Conservation (phyloP, 306 rosid genomes). For the Trifolium pratense region DNA sequence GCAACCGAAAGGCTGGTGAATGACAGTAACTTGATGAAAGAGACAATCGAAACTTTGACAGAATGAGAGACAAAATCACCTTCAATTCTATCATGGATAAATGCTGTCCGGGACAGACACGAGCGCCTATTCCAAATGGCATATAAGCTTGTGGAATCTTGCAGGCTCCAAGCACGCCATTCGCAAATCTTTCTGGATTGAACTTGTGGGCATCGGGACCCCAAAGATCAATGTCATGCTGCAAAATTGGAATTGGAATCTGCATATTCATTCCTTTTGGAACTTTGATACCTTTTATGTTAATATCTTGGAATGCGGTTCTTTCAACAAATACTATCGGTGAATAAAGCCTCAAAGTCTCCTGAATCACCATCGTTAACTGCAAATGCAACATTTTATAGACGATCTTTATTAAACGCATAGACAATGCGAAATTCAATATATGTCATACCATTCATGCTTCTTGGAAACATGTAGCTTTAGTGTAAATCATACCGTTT, state of each 20-base stretch:
- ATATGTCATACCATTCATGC: too few species aligned
- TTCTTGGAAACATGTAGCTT: too few species aligned
- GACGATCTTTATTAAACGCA: not conserved
- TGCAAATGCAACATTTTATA: not conserved
- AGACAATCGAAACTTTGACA: constrained; percentile 42
- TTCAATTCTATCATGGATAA: constrained; percentile 64
- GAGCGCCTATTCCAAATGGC: constrained; percentile 68
- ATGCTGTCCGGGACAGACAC: constrained; percentile 62
- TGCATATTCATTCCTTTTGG: constrained; percentile 68
- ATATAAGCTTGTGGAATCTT: constrained; percentile 58
- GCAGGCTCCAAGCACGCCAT: constrained; percentile 59
- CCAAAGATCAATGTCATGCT: constrained; percentile 56
- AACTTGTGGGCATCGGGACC: constrained; percentile 62
- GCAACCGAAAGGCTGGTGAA: constrained; percentile 45
- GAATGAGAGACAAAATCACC: constrained; percentile 50
- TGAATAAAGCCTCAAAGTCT: not conserved
- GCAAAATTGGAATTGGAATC: constrained; percentile 59
- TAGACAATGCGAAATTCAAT: too few species aligned
- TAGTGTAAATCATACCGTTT: constrained; percentile 40
- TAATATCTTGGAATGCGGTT: not conserved
- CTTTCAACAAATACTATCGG: not conserved
- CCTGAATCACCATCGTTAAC: constrained; percentile 3
- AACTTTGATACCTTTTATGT: constrained; percentile 50
- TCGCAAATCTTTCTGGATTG: constrained; percentile 66
- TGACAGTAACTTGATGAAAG: constrained; percentile 45